A percentile compares a stretch with the other conserved stretches of the same genome.
Conservation (phyloP, 805 yeast species). For the Candida germanica region DNA sequence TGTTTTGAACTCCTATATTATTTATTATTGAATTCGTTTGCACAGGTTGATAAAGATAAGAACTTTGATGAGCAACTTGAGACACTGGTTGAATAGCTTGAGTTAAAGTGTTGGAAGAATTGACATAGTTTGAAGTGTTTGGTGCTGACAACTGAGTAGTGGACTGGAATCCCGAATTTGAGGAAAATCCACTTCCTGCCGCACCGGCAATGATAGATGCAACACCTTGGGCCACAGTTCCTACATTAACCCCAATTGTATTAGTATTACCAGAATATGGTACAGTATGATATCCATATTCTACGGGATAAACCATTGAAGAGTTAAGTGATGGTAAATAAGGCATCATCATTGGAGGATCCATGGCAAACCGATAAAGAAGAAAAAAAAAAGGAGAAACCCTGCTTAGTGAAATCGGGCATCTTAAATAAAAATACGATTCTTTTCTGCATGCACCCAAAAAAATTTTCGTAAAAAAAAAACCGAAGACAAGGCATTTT, state of each 20-base stretch:
- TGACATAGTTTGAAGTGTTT: too few species aligned
- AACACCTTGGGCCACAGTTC: not conserved
- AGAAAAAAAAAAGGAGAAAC: slow-evolving; percentile 3
- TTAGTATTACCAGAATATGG: not conserved
- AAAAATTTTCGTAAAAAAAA: slow-evolving; percentile 10
- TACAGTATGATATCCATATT: slow-evolving; percentile 4
- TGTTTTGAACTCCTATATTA: too few species aligned
- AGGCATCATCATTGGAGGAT: slow-evolving; percentile 14
- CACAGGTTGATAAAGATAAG: too few species aligned
- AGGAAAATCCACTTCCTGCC: too few species aligned
- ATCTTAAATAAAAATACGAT: slow-evolving; percentile 11
- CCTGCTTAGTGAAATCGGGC: slow-evolving; percentile 1
- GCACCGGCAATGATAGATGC: too few species aligned
- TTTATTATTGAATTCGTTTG: too few species aligned
- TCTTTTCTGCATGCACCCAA: slow-evolving; percentile 7
- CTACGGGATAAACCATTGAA: slow-evolving; percentile 12
- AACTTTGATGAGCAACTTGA: too few species aligned
- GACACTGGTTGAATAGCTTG: too few species aligned
- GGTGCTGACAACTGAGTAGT: too few species aligned
- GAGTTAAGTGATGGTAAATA: slow-evolving; percentile 15
- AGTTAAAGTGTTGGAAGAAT: not conserved
- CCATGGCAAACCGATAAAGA: slow-evolving; percentile 5
- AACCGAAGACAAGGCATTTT: too few species aligned
- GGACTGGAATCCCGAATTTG: too few species aligned
- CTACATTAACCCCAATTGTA: not conserved